Percentiles rank a stretch among this genome's conserved stretches.
These are phyloP conservation scores for Teratosphaeria gauchensis DNA, from an alignment of 2,329 filamentous ascomycete species.

Conservation along the genomic window DNA sequence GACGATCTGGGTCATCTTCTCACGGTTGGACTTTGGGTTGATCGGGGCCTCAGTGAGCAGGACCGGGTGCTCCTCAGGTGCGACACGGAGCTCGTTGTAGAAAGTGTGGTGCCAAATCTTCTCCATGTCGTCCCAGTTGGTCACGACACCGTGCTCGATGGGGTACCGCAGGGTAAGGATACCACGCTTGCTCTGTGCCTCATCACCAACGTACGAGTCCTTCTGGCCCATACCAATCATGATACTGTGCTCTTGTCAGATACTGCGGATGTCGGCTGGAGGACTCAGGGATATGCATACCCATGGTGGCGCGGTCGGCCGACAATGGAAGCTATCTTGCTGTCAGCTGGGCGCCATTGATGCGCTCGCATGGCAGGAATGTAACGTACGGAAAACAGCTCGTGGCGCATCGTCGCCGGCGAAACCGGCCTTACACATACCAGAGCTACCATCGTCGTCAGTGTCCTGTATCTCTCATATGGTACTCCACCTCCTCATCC, in stretches of 20 bases:
- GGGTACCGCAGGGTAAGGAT: slow-evolving; percentile 99
- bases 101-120: slow-evolving; percentile 99
- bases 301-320: slow-evolving; percentile 99
- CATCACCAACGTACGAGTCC: slow-evolving; percentile 99
- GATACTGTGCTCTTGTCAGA: slow-evolving; percentile 60
- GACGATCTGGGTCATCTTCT: slow-evolving; percentile 99
- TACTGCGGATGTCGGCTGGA: not conserved
- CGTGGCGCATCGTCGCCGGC: slow-evolving; percentile 99
- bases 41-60: slow-evolving; percentile 98
- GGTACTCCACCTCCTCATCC: slow-evolving; percentile 2
- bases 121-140: slow-evolving; percentile 99
- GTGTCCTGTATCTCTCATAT: slow-evolving; percentile 7
- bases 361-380: slow-evolving; percentile 8
- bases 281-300: slow-evolving; percentile 44
- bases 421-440: slow-evolving; percentile 99
- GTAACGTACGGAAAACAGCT: slow-evolving; percentile 97
- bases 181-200: slow-evolving; percentile 99
- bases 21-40: slow-evolving; percentile 99
- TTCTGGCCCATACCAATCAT: slow-evolving; percentile 99
- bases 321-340: slow-evolving; percentile 81
- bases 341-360: slow-evolving; percentile 14
- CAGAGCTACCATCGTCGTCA: slow-evolving; percentile 59
- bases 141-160: slow-evolving; percentile 99
- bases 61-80: slow-evolving; percentile 98
- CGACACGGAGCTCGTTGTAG: slow-evolving; percentile 99